Base-by-base conservation (phyloP, 208 protist genomes). In the Acanthamoeba culbertsoni region DNA sequence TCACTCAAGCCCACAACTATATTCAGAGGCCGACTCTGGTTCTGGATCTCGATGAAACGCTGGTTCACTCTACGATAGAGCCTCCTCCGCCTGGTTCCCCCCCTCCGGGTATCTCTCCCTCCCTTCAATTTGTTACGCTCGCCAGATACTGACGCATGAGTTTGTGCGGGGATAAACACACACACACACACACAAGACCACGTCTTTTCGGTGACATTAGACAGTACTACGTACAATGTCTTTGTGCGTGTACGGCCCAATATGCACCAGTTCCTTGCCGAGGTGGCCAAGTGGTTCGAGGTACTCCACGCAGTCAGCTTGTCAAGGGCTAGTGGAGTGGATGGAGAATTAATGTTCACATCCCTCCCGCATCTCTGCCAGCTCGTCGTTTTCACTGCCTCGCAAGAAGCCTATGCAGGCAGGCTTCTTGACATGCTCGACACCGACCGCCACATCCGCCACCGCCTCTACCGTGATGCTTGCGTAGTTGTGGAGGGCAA, bases 31-130 rank as follows among this genome's bases (percentile, higher is more conserved):
- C 86, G 1, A 97, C 96, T 31, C 94, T 98, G 18, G 96, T 98
- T 0, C 93, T 98, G 3, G 97, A 98, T 73, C 77, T 98, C 0
- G 97, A 98, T 77, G 97, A 98, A 90, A 98, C 97, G 28, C 91
- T 98, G 4, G 95, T 97, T 18, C 97, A 98, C 77, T 97, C 92
- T 18, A 96, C 91, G 18, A 92, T 91, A 20, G 95, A 95, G 33
- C 94, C 95, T 43, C 51, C 65, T 10, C 79, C 79, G 37, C 79
- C 79, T 6, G 79, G 79, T 3, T 57, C 79, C 23, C 79, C 79
- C 7, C 20, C 79, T 1, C 42, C 35, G 16, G 68, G 68, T 77
- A 46, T n/a, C 8, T 68, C 12, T 10, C 12, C 14, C 23, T 33
- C 23, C 12, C 20, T 10, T 68, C 16, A 14, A n/a, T 59, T 59